phyloP scores from a whole-genome alignment of 2,329 filamentous ascomycete species.

The Chaetoscypha palmicola region DNA sequence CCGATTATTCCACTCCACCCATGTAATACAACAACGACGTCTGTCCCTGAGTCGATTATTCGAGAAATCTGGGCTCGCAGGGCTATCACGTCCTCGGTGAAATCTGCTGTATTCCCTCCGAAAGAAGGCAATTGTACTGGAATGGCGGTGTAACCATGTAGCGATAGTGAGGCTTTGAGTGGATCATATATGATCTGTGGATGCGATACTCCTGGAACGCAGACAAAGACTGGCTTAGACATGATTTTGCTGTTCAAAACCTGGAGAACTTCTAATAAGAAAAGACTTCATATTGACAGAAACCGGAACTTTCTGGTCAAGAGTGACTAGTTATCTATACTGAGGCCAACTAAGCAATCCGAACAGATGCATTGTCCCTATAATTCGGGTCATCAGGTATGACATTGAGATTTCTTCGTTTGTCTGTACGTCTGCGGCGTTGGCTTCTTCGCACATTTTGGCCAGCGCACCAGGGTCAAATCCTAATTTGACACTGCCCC shows the following conservation, averaged over 20 bases:
- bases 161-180: slow-evolving; percentile 30
- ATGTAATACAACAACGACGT: slow-evolving; percentile 26
- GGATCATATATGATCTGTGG: slow-evolving; percentile 32
- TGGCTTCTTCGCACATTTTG: not conserved
- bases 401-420: not conserved
- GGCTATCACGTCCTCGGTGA: slow-evolving; percentile 34
- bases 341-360: not conserved
- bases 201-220: slow-evolving; percentile 36
- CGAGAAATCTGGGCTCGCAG: slow-evolving; percentile 29
- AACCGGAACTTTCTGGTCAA: not conserved
- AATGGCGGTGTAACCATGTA: slow-evolving; percentile 29
- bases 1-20: slow-evolving; percentile 23
- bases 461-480: slow-evolving; percentile 1
- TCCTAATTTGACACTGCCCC: slow-evolving; percentile 2
- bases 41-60: slow-evolving; percentile 31
- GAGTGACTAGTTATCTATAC: too few species aligned
- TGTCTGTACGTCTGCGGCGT: slow-evolving; percentile 9
- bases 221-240: slow-evolving; percentile 33
- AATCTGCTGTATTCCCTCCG: slow-evolving; percentile 29
- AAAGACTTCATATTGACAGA: not conserved
- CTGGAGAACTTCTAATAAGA: not conserved
- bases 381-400: not conserved
- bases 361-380: not conserved
- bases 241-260: not conserved
- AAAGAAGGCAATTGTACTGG: slow-evolving; percentile 33